These are phyloP conservation scores for Lyophyllum decastes DNA, from an alignment of 768 basidiomycete genomes.

Conservation along the genomic window DNA sequence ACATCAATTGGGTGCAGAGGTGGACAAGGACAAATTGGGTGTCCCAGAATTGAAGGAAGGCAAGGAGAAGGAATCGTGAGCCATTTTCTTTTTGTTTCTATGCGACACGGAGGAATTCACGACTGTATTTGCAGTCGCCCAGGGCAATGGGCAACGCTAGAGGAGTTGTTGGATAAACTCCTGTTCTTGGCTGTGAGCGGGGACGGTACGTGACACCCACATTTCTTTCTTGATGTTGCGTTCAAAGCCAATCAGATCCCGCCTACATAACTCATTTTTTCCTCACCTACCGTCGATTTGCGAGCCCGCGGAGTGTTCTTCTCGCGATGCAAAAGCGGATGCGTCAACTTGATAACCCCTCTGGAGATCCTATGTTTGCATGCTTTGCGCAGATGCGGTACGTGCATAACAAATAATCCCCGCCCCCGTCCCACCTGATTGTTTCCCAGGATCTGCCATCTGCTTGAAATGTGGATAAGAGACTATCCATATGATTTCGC, in stretches of 20 bases:
- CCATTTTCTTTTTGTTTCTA: not conserved
- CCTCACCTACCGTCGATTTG: conserved; percentile 81
- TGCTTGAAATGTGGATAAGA: conserved; percentile 77
- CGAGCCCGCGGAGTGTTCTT: conserved; percentile 76
- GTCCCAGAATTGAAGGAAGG: conserved; percentile 23
- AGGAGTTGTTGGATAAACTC: conserved; percentile 80
- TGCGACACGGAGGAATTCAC: not conserved
- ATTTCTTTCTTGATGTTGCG: not conserved
- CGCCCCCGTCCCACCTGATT: conserved; percentile 5
- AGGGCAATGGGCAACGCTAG: conserved; percentile 72
- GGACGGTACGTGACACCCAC: conserved; percentile 57
- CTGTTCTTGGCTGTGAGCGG: conserved; percentile 83
- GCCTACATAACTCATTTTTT: conserved; percentile 79
- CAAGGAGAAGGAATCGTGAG: conserved; percentile 38
- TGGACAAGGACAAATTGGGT: conserved; percentile 17
- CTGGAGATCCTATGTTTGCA: conserved; percentile 82
- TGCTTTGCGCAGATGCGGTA: conserved; percentile 90
- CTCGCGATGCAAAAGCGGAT: conserved; percentile 88
- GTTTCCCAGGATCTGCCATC: conserved; percentile 66
- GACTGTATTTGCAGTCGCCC: conserved; percentile 39
- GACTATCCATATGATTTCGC: conserved; percentile 81
- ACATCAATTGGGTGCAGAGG: conserved; percentile 2
- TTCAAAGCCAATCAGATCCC: conserved; percentile 51
- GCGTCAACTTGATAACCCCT: conserved; percentile 71
- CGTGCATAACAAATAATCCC: conserved; percentile 8